Conservation (phyloP, 257 asterid species). For the Ballota nigra region DNA sequence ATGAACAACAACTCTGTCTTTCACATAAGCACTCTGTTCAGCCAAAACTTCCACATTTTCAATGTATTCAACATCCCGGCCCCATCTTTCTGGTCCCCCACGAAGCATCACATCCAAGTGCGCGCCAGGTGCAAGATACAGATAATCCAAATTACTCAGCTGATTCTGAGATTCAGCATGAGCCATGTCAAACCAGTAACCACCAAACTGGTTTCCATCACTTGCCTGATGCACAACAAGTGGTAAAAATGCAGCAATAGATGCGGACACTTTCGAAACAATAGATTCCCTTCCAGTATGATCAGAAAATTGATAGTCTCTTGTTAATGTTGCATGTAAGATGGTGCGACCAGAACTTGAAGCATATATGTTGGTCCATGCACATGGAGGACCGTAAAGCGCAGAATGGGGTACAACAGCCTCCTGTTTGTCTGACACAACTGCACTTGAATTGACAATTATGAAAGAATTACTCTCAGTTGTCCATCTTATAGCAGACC, state of each 20-base stretch:
- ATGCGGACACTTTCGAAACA: constrained; percentile 57
- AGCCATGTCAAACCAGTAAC: constrained; percentile 66
- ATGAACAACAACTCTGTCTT: constrained; percentile 31
- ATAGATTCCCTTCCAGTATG: constrained; percentile 45
- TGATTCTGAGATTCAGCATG: constrained; percentile 46
- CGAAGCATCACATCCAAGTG: constrained; percentile 65
- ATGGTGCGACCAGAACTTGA: constrained; percentile 57
- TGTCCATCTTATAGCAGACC: constrained; percentile 63
- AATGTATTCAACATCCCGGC: constrained; percentile 59
- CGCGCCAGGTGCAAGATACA: constrained; percentile 78
- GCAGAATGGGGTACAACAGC: constrained; percentile 24
- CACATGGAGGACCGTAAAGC: constrained; percentile 69
- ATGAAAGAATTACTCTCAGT: constrained; percentile 61
- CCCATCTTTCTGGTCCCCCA: constrained; percentile 92
- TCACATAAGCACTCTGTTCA: constrained; percentile 34
- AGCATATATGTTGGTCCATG: constrained; percentile 68
- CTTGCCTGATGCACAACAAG: constrained; percentile 74
- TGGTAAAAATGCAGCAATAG: constrained; percentile 68
- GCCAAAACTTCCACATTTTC: constrained; percentile 53
- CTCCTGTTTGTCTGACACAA: constrained; percentile 39
- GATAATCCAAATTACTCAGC: constrained; percentile 46
- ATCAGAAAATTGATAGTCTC: constrained; percentile 55
- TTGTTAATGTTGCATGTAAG: constrained; percentile 65
- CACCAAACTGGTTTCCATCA: constrained; percentile 92
- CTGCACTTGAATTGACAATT: constrained; percentile 53